phyloP scores from a whole-genome alignment of 1,139 yeast genomes.

The Wickerhamiella pararugosa region DNA sequence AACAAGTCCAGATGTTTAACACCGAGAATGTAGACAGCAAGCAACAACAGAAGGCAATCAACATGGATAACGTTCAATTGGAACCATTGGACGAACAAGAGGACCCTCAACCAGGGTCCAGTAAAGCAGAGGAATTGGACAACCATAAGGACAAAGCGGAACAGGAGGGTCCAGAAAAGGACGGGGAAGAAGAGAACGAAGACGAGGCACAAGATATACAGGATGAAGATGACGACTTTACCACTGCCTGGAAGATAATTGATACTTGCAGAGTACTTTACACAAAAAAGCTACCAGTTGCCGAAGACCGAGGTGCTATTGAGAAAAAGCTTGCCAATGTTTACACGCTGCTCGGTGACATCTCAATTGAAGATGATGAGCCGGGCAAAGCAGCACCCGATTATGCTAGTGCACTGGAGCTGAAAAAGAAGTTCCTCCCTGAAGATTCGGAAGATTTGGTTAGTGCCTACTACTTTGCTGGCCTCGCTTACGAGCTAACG shows the following conservation, averaged over 20 bases:
- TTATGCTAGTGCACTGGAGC: conserved; percentile 38
- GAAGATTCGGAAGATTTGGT: conserved; percentile 46
- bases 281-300: conserved; percentile 29
- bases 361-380: conserved; percentile 70
- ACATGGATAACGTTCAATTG: conserved; percentile 9
- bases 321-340: conserved; percentile 54
- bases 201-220: conserved; percentile 24
- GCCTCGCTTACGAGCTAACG: conserved; percentile 58
- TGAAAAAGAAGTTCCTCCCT: conserved; percentile 41
- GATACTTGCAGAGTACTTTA: conserved; percentile 60
- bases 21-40: conserved; percentile 24
- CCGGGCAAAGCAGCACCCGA: conserved; percentile 64
- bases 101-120: conserved; percentile 20
- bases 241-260: conserved; percentile 74
- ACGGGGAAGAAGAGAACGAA: conserved; percentile 25
- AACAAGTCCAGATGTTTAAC: conserved; percentile 70
- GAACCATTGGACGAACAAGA: conserved; percentile 15
- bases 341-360: conserved; percentile 74
- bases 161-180: conserved; percentile 25
- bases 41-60: conserved; percentile 13
- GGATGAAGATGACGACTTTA: conserved; percentile 44
- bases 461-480: conserved; percentile 70
- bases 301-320: conserved; percentile 19
- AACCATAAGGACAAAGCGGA: conserved; percentile 21
- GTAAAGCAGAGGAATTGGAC: conserved; percentile 27